Percentiles rank a stretch among this genome's conserved stretches.
These are phyloP conservation scores for Pleurotus eryngii DNA, from an alignment of 768 basidiomycete genomes.

Conservation along the genomic window DNA sequence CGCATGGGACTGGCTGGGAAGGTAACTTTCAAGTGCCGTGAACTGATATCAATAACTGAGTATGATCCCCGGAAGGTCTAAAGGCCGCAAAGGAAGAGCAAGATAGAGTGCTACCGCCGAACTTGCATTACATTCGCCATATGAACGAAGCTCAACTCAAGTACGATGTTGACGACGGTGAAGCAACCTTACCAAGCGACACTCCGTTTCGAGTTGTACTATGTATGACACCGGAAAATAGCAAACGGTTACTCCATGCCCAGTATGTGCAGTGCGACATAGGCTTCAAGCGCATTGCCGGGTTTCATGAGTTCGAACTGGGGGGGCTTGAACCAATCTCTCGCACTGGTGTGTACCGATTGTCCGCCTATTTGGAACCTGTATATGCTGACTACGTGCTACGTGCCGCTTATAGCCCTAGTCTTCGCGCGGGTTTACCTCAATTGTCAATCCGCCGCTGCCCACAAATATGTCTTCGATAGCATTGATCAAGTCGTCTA, in stretches of 20 bases:
- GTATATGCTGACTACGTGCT: neutral
- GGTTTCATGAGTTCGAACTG: slow-evolving; percentile 24
- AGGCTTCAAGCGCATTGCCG: slow-evolving; percentile 20
- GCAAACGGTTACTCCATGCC: slow-evolving; percentile 9
- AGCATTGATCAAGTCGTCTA: slow-evolving; percentile 17
- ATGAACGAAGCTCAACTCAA: no score
- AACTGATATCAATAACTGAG: no score
- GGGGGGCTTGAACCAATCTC: slow-evolving; percentile 13
- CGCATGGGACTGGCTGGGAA: no score
- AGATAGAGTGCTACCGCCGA: no score
- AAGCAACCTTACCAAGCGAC: no score
- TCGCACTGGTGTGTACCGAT: slow-evolving; percentile 16
- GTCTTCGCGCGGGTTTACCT: slow-evolving; percentile 17
- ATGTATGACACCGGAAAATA: no score
- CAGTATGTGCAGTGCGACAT: slow-evolving; percentile 25
- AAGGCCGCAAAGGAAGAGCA: no score
- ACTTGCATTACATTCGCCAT: no score
- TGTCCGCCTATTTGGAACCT: neutral
- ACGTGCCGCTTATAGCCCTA: slow-evolving; percentile 12
- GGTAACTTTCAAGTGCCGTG: no score
- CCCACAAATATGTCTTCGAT: slow-evolving; percentile 17
- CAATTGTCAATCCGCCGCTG: slow-evolving; percentile 16
- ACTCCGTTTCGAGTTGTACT: no score
- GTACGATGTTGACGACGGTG: no score
- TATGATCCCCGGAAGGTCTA: no score